Conservation (phyloP, 2,329 filamentous ascomycete species). For the Colletotrichum sp. region DNA sequence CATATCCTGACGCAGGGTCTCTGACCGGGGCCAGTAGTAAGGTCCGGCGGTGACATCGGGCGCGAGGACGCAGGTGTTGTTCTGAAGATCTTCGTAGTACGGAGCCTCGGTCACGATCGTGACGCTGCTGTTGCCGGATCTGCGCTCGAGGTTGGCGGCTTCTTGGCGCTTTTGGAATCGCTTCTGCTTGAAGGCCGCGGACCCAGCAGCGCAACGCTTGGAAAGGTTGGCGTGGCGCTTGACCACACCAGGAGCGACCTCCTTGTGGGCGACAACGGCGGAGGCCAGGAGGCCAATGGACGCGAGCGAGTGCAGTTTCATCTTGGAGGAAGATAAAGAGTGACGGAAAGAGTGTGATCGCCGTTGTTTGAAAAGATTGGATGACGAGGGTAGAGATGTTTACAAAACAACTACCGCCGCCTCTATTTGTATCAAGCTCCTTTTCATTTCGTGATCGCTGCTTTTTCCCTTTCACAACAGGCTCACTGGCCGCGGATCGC, state of each 20-base stretch:
- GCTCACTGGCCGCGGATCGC: not conserved
- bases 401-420: not conserved
- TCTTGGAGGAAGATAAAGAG: not conserved
- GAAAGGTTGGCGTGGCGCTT: not conserved
- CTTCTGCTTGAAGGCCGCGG: not conserved
- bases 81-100: slow-evolving; percentile 15
- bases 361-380: not conserved
- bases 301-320: not conserved
- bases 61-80: slow-evolving; percentile 46
- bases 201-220: not conserved
- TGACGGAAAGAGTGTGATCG: not conserved
- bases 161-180: not conserved
- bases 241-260: not conserved
- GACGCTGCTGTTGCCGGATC: not conserved
- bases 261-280: not conserved
- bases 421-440: not conserved
- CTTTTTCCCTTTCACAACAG: not conserved
- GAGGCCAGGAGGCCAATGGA: not conserved
- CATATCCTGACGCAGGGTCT: not conserved
- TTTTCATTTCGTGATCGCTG: not conserved
- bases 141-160: not conserved
- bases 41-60: slow-evolving; percentile 53
- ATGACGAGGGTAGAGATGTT: not conserved
- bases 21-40: slow-evolving; percentile 37
- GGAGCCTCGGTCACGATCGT: not conserved